Evolutionary conservation across 2,329 filamentous ascomycete species (phyloP), one percentile per base, ranked within the genome.

Genomic region (Alternaria sp.): DNA sequence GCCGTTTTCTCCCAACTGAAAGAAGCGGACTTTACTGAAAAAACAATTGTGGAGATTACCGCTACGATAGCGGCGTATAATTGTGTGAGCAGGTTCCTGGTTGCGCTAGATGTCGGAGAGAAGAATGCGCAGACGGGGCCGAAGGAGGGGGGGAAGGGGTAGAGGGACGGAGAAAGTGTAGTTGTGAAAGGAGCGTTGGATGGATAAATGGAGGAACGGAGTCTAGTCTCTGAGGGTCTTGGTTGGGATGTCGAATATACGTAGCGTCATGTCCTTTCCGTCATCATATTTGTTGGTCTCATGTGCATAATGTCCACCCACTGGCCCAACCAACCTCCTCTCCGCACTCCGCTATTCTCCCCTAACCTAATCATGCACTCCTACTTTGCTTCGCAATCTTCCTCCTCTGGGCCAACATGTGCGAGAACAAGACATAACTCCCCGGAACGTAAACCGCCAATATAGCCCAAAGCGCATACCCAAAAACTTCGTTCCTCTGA

Each of bases 331-430:
- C 5, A 14, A 3, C 11, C 6, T n/a, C 13, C 3, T 33, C 24
- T n/a, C 21, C 24, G 14, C 4, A 4, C 24, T 17, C 17, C 17
- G 17, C 17, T 17, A 17, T 17, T 17, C 17, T 17, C 17, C 17
- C 17, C 17, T 17, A 17, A 17, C 6, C 13, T 2, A 10, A 1
- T 48, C 17, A 59, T 2, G 28, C 44, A 1, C n/a, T 46, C 24
- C 14, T 37, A 9, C 23, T 56, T 40, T 56, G 49, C 41, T 37
- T 51, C 3, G 36, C 45, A 28, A 94, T 86, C 84, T 92, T 96
- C 66, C 86, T 84, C 68, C 94, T 85, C 84, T 99, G 95, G 61
- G 84, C 84, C 83, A 98, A 91, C 95, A 99, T 98, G 79, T 99
- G 91, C 23, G 91, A 92, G 76, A 95, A 98, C 57, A 98, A 80